Base-by-base conservation (phyloP, 306 rosid species). In the Glycine latifolia region DNA sequence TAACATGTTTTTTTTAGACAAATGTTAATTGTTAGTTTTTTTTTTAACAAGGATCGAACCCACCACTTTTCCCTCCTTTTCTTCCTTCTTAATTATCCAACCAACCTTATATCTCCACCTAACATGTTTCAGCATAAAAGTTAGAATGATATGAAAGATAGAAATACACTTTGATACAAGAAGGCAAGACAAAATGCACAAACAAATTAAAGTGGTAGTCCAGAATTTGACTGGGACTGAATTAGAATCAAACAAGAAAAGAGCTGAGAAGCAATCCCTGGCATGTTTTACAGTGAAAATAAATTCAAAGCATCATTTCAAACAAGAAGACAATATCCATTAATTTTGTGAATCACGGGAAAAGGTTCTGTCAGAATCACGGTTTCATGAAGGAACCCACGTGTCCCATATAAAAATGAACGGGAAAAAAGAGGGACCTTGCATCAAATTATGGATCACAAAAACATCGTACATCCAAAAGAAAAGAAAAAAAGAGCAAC, bases 61-160 rank as follows among this genome's bases (percentile, higher is more conserved):
- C 31, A 26, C 31, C 2, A 26, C 31, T 2, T 26, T 26, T 26
- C 31, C 2, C 31, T 26, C 31, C 31, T 26, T 26, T 2, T 26
- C 31, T 26, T 26, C 2, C 2, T 26, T 26, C 2, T 26, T 26
- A 26, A 26, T 26, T 2, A 26, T 26, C 31, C 31, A 26, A 26
- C 31, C 31, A 26, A 26, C 2, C 31, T 26, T 26, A 26, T 26
- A 26, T 26, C 31, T 26, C 31, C 54, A 49, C 53, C 31, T 35
- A 50, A 74, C 67, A 76, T 33, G 56, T 7, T 49, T 72, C 63
- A 10, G 69, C 72, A 50, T 26, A 54, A 49, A 77, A 33, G 41
- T 9, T 10, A 13, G 13, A 6, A 20, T 63, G 47, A 53, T 31
- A 31, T 12, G 26, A 69, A 61, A 3, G 20, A 44, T 10, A 47